A percentile compares a stretch with the other conserved stretches of the same genome.
Evolutionary conservation across 257 asterid species (phyloP).

Genomic region (Sherardia arvensis): DNA sequence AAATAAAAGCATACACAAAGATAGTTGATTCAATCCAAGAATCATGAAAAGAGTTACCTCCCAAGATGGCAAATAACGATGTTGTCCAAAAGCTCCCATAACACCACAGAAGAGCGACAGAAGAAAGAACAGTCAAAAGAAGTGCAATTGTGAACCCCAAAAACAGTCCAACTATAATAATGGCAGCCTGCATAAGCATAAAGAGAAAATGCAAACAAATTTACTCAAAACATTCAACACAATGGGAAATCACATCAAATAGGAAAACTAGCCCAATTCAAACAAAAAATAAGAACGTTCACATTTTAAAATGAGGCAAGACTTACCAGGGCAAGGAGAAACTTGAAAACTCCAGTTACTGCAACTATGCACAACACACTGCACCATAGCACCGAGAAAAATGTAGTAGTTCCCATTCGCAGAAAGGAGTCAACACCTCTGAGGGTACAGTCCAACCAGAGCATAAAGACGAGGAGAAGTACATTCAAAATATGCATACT

Average conservation of each 20-base stretch:
- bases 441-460: conserved; percentile 81
- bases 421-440: conserved; percentile 88
- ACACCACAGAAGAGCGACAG: conserved; percentile 49
- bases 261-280: not conserved
- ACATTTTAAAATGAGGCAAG: conserved; percentile 6
- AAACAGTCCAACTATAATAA: conserved; percentile 50
- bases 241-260: not conserved
- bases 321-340: conserved; percentile 66
- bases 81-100: conserved; percentile 94
- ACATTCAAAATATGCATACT: conserved; percentile 48
- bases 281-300: conserved; percentile 5
- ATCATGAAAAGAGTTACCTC: conserved; percentile 43
- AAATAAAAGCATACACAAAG: not conserved
- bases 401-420: conserved; percentile 81
- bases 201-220: not conserved
- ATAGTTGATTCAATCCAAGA: conserved; percentile 13
- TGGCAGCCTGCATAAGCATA: conserved; percentile 40
- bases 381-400: conserved; percentile 84
- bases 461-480: conserved; percentile 61
- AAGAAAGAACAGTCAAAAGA: conserved; percentile 40
- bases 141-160: conserved; percentile 52
- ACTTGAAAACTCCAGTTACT: conserved; percentile 53
- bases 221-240: not conserved
- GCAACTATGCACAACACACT: conserved; percentile 56
- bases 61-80: conserved; percentile 40